Conservation (phyloP, 257 asterid species). For the Solanum dulcamara region DNA sequence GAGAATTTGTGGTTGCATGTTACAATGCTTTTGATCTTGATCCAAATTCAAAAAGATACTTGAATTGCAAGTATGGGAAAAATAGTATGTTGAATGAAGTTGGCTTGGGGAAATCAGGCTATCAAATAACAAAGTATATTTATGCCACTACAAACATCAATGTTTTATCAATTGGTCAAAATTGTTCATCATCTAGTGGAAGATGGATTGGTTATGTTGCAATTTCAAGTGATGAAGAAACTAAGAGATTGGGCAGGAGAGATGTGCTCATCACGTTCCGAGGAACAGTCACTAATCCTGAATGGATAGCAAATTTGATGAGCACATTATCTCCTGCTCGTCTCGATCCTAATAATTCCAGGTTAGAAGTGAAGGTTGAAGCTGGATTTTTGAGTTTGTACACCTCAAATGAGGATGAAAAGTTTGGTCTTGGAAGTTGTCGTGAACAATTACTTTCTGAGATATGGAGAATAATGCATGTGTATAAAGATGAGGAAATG, state of each 20-base stretch:
- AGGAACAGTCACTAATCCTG: constrained; percentile 42
- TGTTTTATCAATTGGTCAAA: constrained; percentile 9
- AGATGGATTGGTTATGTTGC: constrained; percentile 63
- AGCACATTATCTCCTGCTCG: constrained; percentile 42
- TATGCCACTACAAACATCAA: constrained; percentile 36
- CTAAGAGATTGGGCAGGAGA: constrained; percentile 27
- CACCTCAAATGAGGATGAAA: constrained; percentile 24
- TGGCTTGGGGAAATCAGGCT: constrained; percentile 36
- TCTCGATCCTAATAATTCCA: constrained; percentile 31
- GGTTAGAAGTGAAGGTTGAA: constrained; percentile 41
- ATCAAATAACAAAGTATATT: constrained; percentile 46
- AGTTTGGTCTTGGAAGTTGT: constrained; percentile 27
- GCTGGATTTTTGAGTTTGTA: constrained; percentile 53
- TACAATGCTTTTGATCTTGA: constrained; percentile 58
- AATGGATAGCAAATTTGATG: constrained; percentile 57
- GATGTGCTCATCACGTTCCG: constrained; percentile 47
- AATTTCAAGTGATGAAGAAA: constrained; percentile 15
- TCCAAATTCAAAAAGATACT: constrained; percentile 40
- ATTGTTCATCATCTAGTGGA: background rate
- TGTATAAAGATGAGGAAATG: constrained; percentile 25
- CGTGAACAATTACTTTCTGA: constrained; percentile 59
- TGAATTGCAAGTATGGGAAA: constrained; percentile 54
- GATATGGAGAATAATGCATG: constrained; percentile 26
- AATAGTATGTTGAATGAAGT: constrained; percentile 16
- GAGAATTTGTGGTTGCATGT: constrained; percentile 48